Conservation (phyloP, 2,329 filamentous ascomycete species). For the Helotiales sp. region DNA sequence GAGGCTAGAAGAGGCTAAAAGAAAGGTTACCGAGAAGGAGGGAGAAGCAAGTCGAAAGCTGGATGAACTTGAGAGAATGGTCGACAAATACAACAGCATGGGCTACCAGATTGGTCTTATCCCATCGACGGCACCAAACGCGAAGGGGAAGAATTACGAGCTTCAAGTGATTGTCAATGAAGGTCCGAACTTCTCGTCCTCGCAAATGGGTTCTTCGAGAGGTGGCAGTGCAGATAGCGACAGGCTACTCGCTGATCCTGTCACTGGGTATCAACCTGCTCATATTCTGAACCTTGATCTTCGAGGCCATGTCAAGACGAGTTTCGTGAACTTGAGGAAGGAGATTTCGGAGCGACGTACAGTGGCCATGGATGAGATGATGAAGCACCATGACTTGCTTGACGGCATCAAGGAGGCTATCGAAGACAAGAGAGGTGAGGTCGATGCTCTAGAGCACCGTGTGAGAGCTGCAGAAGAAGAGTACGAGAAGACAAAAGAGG, state of each 20-base stretch:
- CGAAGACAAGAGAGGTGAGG: conserved; percentile 90
- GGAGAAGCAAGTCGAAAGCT: conserved; percentile 81
- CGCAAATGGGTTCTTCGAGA: conserved; percentile 45
- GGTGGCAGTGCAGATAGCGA: conserved; percentile 57
- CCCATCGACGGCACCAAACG: conserved; percentile 79
- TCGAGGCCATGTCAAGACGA: conserved; percentile 76
- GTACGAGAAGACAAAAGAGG: conserved; percentile 90
- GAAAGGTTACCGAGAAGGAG: conserved; percentile 81
- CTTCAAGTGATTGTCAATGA: conserved; percentile 80
- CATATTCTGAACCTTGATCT: conserved; percentile 89
- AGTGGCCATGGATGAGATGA: conserved; percentile 80
- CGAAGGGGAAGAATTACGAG: conserved; percentile 83
- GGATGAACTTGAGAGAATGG: conserved; percentile 86
- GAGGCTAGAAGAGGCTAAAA: conserved; percentile 83
- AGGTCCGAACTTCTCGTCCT: conserved; percentile 72
- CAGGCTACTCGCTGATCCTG: conserved; percentile 76
- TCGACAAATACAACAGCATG: conserved; percentile 90
- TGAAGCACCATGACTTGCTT: conserved; percentile 90
- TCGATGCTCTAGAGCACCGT: conserved; percentile 86
- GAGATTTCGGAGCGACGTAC: conserved; percentile 90
- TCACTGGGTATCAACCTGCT: conserved; percentile 85
- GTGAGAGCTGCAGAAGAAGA: conserved; percentile 88
- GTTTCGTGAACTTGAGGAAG: conserved; percentile 76
- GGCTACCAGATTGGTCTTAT: conserved; percentile 94
- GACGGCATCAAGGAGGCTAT: conserved; percentile 96